These are phyloP conservation scores for Penicillium daleae DNA, from an alignment of 495 filamentous ascomycete species.

Conservation along the genomic window DNA sequence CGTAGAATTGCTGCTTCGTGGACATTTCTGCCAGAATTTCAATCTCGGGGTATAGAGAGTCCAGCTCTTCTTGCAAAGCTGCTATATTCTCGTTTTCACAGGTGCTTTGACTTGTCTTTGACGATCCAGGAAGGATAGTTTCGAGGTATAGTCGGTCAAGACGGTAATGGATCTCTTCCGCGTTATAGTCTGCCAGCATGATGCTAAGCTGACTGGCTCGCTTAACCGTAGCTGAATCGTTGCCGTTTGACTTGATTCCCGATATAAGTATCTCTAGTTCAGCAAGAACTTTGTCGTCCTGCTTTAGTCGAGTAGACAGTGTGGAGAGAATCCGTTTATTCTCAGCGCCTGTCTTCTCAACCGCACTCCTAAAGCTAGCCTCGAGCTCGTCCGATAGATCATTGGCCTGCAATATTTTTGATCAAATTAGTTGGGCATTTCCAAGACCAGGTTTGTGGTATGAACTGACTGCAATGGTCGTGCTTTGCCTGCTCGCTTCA, in stretches of 20 bases:
- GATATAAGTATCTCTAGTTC: constrained; percentile 35
- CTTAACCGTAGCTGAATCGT: constrained; percentile 36
- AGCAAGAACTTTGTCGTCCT: constrained; percentile 42
- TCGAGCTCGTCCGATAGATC: constrained; percentile 42
- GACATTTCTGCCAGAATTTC: constrained; percentile 65
- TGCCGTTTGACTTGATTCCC: constrained; percentile 32
- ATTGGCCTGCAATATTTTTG: constrained; percentile 29
- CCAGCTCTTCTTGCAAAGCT: constrained; percentile 59
- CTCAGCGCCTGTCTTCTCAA: constrained; percentile 37
- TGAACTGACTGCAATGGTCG: constrained; percentile 34
- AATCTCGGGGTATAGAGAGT: constrained; percentile 66
- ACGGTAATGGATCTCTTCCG: constrained; percentile 47
- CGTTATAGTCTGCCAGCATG: constrained; percentile 35
- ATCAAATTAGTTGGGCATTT: neutral
- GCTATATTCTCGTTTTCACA: constrained; percentile 27
- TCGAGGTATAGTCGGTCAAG: constrained; percentile 52
- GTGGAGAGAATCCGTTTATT: constrained; percentile 42
- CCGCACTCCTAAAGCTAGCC: constrained; percentile 32
- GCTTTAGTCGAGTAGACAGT: constrained; percentile 41
- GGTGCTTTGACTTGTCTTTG: neutral
- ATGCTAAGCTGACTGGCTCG: constrained; percentile 33
- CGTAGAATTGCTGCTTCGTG: constrained; percentile 60
- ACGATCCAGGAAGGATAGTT: constrained; percentile 19
- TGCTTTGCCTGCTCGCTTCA: constrained; percentile 42
- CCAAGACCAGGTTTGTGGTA: neutral